Base-by-base conservation (phyloP, 306 rosid genomes). In the Prosopis cineraria region DNA sequence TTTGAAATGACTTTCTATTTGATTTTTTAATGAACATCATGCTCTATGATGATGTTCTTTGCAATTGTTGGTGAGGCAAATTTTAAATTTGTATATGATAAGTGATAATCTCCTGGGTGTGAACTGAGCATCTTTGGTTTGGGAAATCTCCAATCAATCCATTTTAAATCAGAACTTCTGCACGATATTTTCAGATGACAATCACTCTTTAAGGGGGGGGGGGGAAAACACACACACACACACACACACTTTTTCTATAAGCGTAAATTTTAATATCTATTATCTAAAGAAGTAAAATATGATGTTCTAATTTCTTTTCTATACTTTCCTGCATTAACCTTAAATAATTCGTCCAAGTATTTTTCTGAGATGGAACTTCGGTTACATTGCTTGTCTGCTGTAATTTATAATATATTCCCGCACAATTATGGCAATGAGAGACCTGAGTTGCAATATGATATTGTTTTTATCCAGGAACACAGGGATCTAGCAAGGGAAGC, bases 401-500 rank as follows among this genome's bases (percentile, higher is more conserved):
- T 73, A 63, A 55, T 64, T 85, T 70, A 41, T 19, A 20, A 63
- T 78, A 68, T 84, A 48, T 68, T 56, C n/a, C 71, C 22, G 39
- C 72, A 74, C 50, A 53, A 68, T 45, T 64, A 74, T 74, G 59
- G 44, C 65, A 50, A 41, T 19, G 34, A 77, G 37, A 75, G 39
- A 39, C 62, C 8, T 68, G 71, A 75, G 75, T 55, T 77, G 50
- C 29, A 48, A 19, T 44, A 77, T 77, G 72, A 3, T 79, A 66
- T 36, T 75, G 64, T 85, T 84, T 74, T 11, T 11, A 48, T 74
- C 71, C 72, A 95, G 98, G 97, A 78, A 73, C 97, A 95, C 80
- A 80, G 97, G 78, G 85, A 91, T 75, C 87, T 95, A 79, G 98
- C 98, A 62, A 92, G 97, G 80, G 97, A 91, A 88, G 97, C 97